phyloP scores from a whole-genome alignment of 2,329 filamentous ascomycete species.

The Monosporascus cannonballus region DNA sequence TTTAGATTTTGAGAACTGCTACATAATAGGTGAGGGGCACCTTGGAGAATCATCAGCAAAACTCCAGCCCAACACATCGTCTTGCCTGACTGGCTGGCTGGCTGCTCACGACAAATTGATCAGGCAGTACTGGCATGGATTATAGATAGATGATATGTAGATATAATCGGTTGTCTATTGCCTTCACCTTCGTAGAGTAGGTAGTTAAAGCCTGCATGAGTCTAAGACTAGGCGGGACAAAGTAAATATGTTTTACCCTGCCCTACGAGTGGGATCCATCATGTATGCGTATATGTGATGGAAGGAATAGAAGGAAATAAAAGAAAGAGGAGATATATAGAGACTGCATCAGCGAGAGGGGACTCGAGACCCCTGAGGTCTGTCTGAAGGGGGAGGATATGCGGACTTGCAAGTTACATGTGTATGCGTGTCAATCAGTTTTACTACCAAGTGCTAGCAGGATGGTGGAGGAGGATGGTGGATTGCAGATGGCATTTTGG shows the following conservation, averaged over 20 bases:
- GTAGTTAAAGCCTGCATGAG: neutral
- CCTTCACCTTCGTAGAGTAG: neutral
- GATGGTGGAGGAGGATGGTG: too few species aligned
- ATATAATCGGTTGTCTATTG: neutral
- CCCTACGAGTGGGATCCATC: neutral
- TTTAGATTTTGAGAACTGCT: slow-evolving; percentile 17
- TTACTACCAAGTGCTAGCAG: too few species aligned
- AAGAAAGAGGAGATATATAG: neutral
- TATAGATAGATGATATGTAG: neutral
- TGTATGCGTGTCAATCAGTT: neutral
- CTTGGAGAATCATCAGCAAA: slow-evolving; percentile 1
- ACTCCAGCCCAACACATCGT: neutral
- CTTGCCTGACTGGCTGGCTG: neutral
- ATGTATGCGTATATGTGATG: neutral
- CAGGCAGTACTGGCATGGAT: too few species aligned
- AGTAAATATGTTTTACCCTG: neutral
- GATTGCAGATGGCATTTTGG: too few species aligned
- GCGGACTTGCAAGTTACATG: neutral
- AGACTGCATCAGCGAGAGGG: neutral
- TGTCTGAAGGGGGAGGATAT: too few species aligned
- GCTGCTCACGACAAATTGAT: too few species aligned
- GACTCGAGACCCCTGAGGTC: neutral
- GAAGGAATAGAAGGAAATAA: neutral
- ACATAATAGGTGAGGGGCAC: slow-evolving; percentile 4
- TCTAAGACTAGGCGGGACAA: neutral